Base-by-base conservation (phyloP, 345 rosid species). In the Ricinus communis region DNA sequence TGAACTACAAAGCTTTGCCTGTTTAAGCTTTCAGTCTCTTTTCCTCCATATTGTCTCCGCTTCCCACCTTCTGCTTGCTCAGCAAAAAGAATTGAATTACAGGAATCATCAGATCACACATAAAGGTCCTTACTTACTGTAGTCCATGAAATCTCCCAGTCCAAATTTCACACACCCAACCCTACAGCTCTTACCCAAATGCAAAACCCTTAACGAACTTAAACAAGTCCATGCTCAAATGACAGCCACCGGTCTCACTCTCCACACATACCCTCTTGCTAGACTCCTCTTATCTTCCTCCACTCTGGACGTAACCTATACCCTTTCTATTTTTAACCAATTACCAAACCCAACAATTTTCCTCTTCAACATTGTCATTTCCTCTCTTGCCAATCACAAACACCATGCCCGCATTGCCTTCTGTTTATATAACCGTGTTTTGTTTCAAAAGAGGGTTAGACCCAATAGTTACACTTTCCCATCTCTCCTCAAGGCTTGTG, bases 391-490 rank as follows among this genome's bases (percentile, higher is more conserved):
- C 69, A 66, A 80, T 66, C 77, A 64, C 16, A 58, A 61, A 2
- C 24, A 38, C 50, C 68, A 74, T 27, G 77, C 77, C 66, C 86
- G 63, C 65, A 15, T 86, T 54, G 87, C 84, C 5, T 84, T 87
- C 76, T 76, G 84, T 62, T 81, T 87, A 1, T 90, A 90, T 46
- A 47, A 55, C 47, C 74, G 64, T 41, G 45, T 86, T 74, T 60
- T 77, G 66, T 66, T 43, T 25, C 27, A 43, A 66, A 24, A 21
- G 21, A 43, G n/a, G 4, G 28, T 76, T 31, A 73, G 43, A 69
- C 96, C 91, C 75, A 88, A 88, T 21, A 58, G 64, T 22, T 85
- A 74, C 77, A 88, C 93, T 50, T 88, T 77, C 70, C 96, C 91
- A 31, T 90, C 93, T 79, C 85, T 88, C 24, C 79, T 88, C 70